Evolutionary conservation across 192 early-diverging fungal species (phyloP).

Genomic region (Paraglomus brasilianum): DNA sequence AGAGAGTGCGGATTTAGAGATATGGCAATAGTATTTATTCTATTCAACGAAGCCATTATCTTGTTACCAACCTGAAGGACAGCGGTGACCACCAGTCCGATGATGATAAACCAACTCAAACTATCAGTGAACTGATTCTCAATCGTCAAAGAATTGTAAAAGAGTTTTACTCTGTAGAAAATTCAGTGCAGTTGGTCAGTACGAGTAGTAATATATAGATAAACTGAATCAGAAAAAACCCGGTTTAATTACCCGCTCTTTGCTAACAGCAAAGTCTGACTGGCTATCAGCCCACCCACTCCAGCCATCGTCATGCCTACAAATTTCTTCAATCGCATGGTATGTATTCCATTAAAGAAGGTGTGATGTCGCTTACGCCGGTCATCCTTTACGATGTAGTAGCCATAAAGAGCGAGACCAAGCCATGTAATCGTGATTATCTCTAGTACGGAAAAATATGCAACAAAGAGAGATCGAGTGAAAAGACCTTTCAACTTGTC

Average conservation of each 20-base stretch:
- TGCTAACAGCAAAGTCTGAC: conserved; percentile 56
- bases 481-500: conserved; percentile 50
- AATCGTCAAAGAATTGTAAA: conserved; percentile 38
- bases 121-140: conserved; percentile 56
- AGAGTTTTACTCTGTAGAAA: conserved; percentile 41
- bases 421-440: conserved; percentile 12
- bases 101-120: conserved; percentile 52
- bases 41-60: neutral
- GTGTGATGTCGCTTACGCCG: conserved; percentile 31
- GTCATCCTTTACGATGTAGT: conserved; percentile 28
- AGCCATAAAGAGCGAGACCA: conserved; percentile 21
- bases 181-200: no score
- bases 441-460: conserved; percentile 52
- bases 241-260: conserved; percentile 50
- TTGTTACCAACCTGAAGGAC: conserved; percentile 46
- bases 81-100: conserved; percentile 50
- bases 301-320: conserved; percentile 57
- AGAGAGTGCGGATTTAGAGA: neutral
- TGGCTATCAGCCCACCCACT: conserved; percentile 57
- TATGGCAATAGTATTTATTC: neutral
- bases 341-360: conserved; percentile 33
- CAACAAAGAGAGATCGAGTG: conserved; percentile 46
- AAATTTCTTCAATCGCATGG: conserved; percentile 42
- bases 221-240: neutral
- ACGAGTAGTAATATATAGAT: neutral